Base-by-base conservation (phyloP, 208 protist species). In the Herpetomonas samuelpessoai region DNA sequence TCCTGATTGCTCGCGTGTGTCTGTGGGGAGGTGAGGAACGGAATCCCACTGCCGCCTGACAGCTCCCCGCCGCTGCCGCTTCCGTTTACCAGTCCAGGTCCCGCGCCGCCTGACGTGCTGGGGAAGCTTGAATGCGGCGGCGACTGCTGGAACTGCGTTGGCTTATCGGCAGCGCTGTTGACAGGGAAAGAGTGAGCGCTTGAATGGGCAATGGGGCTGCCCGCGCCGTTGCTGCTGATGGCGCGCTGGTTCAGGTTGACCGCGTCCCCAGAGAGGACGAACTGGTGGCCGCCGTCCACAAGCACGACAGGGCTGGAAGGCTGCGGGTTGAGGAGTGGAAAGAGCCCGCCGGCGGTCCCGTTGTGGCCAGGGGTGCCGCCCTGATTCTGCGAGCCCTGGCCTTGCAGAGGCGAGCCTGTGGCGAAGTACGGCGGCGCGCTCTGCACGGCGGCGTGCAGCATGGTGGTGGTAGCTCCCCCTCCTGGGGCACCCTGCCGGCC, bases 271-370 rank as follows among this genome's bases (percentile, higher is more conserved):
- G 71, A 68, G 0, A 83, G 60, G 31, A 83, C 57, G 47, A 70
- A 79, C 64, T 83, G 76, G 22, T 66, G 66, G 24, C 71, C 60
- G 38, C 63, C 62, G 1, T 79, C 61, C 38, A 72, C 53, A 28
- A 82, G 47, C 57, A 83, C 66, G 21, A 63, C 31, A 2, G 58
- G 25, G 18, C 39, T 44, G 27, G 57, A 61, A 22, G 57, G 39
- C 19, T 67, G 28, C 22, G 67, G 56, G 35, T 57, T 71, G 19
- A 71, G 30, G 44, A 70, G 46, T 0, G 63, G 55, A 3, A 63
- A 1, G 27, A 21, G 16, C 25, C 39, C 3, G 51, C 16, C 14
- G 31, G 6, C 28, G 39, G 18, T 19, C 44, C 19, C 9, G 21
- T 3, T 50, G 24, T 49, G 41, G 29, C 16, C 29, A 28, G 29